Evolutionary conservation across 2,329 filamentous ascomycete species (phyloP).

Genomic region (Calonectria pauciramosa): DNA sequence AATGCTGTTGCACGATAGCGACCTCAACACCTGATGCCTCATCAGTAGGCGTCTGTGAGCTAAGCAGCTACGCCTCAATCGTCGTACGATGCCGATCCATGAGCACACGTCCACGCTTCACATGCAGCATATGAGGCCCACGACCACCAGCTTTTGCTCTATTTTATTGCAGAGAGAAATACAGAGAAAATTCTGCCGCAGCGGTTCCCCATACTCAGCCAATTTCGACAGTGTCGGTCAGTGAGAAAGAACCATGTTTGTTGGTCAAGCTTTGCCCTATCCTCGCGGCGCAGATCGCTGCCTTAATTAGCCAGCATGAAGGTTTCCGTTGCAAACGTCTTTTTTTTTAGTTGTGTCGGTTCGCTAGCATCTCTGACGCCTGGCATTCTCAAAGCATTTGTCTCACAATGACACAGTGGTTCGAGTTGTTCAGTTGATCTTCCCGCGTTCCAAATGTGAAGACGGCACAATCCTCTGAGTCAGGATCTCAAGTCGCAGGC

Average conservation of each 20-base stretch:
- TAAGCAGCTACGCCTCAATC: slow-evolving; percentile 3
- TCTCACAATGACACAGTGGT: not conserved
- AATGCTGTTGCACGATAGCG: not conserved
- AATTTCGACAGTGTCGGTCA: not conserved
- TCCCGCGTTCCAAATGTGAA: not conserved
- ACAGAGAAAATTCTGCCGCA: not conserved
- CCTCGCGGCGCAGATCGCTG: not conserved
- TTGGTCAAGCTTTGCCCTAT: not conserved
- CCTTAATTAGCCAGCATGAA: not conserved
- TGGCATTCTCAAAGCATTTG: not conserved
- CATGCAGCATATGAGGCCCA: not conserved
- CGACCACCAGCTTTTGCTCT: not conserved
- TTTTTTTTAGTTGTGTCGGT: not conserved
- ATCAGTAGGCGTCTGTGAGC: not conserved
- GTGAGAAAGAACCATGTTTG: not conserved
- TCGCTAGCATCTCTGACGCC: too few relatives aligned
- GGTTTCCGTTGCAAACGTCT: not conserved
- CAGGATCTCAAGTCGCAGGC: too few relatives aligned
- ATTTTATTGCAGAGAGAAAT: not conserved
- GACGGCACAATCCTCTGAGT: not conserved
- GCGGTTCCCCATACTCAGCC: not conserved
- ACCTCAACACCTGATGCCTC: not conserved
- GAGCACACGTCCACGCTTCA: not conserved
- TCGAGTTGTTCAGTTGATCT: not conserved
- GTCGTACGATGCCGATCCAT: slow-evolving; percentile 12